Evolutionary conservation across 1,284 basidiomycete genomes (phyloP).

Genomic region (Grifola frondosa): DNA sequence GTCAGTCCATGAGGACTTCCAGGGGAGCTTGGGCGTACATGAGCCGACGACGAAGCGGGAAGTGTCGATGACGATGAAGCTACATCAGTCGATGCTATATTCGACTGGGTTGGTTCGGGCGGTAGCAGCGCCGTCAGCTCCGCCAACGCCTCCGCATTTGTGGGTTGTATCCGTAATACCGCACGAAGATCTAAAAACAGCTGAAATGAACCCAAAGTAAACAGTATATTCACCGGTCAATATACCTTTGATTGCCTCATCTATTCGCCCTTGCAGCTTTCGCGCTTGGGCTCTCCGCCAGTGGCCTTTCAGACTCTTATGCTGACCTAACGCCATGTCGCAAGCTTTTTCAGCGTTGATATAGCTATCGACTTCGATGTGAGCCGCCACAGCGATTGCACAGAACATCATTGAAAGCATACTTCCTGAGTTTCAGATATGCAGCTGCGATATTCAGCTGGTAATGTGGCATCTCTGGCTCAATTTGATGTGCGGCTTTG

Average conservation of each 20-base stretch:
- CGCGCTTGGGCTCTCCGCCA: slow-evolving; percentile 65
- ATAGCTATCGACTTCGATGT: slow-evolving; percentile 44
- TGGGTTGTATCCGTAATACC: slow-evolving; percentile 57
- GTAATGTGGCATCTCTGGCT: slow-evolving; percentile 69
- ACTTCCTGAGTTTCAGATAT: slow-evolving; percentile 65
- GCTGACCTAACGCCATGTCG: slow-evolving; percentile 57
- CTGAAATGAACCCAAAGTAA: not conserved
- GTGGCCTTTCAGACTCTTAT: slow-evolving; percentile 63
- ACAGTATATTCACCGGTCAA: not conserved
- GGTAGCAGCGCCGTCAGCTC: slow-evolving; percentile 50
- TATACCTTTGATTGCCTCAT: slow-evolving; percentile 64
- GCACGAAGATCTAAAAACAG: slow-evolving; percentile 50
- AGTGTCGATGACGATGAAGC: slow-evolving; percentile 19
- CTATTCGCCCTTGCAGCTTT: slow-evolving; percentile 51
- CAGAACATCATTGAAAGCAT: slow-evolving; percentile 24
- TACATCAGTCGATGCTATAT: slow-evolving; percentile 6
- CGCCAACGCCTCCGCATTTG: slow-evolving; percentile 54
- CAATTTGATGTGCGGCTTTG: slow-evolving; percentile 55
- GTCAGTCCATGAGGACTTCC: slow-evolving; percentile 15
- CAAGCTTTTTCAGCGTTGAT: slow-evolving; percentile 68
- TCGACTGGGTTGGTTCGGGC: slow-evolving; percentile 13
- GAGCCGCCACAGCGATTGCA: not conserved
- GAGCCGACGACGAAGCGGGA: slow-evolving; percentile 22
- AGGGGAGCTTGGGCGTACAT: slow-evolving; percentile 10
- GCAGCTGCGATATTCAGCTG: slow-evolving; percentile 72